A percentile compares a stretch with the other conserved stretches of the same genome.
phyloP scores from a whole-genome alignment of 2,329 filamentous ascomycete genomes.

The Phialemonium atrogriseum region DNA sequence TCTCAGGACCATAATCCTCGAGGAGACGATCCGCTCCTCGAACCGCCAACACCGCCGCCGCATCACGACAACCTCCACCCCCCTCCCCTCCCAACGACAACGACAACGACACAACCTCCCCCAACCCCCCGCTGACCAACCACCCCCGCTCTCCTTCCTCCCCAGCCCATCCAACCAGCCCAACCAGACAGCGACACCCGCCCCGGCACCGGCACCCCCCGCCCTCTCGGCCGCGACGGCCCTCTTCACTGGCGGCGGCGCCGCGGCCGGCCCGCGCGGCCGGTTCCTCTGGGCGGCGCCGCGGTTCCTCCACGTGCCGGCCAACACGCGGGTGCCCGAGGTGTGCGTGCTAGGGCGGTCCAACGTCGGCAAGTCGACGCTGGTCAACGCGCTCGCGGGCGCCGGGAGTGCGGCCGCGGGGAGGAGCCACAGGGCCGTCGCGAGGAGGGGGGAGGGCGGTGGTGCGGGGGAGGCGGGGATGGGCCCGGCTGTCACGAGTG shows the following conservation, averaged over 20 bases:
- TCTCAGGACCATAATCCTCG: too few relatives aligned
- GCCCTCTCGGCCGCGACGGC: slow-evolving; percentile 14
- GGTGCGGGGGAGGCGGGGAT: slow-evolving; percentile 27
- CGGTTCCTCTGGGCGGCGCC: slow-evolving; percentile 42
- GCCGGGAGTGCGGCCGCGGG: slow-evolving; percentile 16
- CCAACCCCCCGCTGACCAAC: slow-evolving; percentile 1
- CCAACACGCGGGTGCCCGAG: slow-evolving; percentile 46
- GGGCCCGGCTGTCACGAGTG: slow-evolving; percentile 41
- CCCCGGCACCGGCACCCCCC: slow-evolving; percentile 6
- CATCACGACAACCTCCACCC: slow-evolving; percentile 1
- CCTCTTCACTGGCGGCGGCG: slow-evolving; percentile 15
- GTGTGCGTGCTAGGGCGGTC: slow-evolving; percentile 78
- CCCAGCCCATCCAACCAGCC: slow-evolving; percentile 17
- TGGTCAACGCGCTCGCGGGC: slow-evolving; percentile 73
- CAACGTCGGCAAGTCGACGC: slow-evolving; percentile 83
- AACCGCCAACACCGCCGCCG: slow-evolving; percentile 1
- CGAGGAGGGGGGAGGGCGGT: neutral
- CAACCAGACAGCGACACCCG: slow-evolving; percentile 10
- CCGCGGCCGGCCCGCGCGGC: too few relatives aligned
- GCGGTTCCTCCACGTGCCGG: slow-evolving; percentile 36
- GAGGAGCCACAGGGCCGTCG: slow-evolving; percentile 13
- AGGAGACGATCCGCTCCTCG: slow-evolving; percentile 12
- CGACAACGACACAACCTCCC: slow-evolving; percentile 1
- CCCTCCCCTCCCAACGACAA: neutral
- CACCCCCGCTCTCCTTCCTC: slow-evolving; percentile 17